Evolutionary conservation across 2,329 filamentous ascomycete genomes (phyloP).

Genomic region (Fusarium liriodendri): DNA sequence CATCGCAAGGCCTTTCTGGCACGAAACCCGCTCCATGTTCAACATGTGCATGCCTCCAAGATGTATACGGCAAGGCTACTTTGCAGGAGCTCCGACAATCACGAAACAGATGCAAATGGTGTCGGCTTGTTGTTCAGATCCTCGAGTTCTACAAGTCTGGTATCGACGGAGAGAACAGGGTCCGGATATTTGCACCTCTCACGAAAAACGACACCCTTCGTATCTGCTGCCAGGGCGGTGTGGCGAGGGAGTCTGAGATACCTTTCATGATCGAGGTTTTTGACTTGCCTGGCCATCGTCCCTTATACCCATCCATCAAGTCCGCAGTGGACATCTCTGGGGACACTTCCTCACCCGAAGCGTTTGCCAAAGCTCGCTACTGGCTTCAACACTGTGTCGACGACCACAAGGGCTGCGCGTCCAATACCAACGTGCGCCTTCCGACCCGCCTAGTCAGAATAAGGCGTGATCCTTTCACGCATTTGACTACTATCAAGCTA

Average conservation of each 20-base stretch:
- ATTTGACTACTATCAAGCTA: not conserved
- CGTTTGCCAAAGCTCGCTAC: not conserved
- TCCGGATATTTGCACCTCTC: not conserved
- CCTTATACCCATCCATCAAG: not conserved
- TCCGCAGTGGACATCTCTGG: not conserved
- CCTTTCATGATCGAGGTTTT: not conserved
- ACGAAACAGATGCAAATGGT: not conserved
- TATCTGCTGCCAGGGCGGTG: not conserved
- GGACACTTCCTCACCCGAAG: not conserved
- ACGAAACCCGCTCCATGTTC: not conserved
- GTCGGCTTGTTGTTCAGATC: not conserved
- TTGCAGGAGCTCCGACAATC: not conserved
- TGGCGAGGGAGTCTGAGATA: not conserved
- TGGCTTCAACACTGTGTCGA: not conserved
- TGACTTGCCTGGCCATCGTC: not conserved
- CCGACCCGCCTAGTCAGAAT: not conserved
- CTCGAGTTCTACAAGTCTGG: not conserved
- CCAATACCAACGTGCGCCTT: not conserved
- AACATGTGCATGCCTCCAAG: not conserved
- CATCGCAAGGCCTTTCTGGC: not conserved
- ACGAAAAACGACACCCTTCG: not conserved
- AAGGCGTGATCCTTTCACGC: not conserved
- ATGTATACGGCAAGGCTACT: not conserved
- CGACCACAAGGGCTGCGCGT: not conserved
- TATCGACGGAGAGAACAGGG: not conserved